Conservation (phyloP, 192 early-diverging fungal genomes). For the Podochytrium sp. region DNA sequence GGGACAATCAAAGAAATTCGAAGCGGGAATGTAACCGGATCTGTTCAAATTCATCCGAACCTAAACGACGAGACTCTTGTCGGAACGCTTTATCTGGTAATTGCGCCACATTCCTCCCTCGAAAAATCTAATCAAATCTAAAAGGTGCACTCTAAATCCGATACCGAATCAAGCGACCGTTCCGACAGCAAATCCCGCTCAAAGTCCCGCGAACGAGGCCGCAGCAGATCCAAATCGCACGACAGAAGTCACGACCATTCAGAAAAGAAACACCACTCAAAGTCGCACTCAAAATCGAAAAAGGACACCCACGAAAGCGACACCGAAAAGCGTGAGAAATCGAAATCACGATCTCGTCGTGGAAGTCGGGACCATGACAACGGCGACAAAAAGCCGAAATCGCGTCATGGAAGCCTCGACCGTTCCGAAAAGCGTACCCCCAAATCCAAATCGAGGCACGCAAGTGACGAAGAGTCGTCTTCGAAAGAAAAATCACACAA, state of each 20-base stretch:
- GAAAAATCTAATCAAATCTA: not conserved
- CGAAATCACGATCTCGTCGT: not conserved
- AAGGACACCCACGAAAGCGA: not conserved
- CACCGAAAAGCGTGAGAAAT: not conserved
- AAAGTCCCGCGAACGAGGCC: no score
- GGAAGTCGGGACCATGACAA: constrained; percentile 1
- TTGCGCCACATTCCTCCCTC: not conserved
- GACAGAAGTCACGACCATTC: not conserved
- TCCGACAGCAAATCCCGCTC: no score
- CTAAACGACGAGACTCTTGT: not conserved
- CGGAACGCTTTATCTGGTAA: constrained; percentile 28
- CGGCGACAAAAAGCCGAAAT: not conserved
- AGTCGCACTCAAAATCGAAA: not conserved
- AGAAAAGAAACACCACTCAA: not conserved
- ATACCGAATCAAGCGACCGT: not conserved
- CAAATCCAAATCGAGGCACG: not conserved
- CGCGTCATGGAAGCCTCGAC: no score
- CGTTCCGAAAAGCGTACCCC: no score
- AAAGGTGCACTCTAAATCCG: constrained; percentile 5
- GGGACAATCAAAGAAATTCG: constrained; percentile 20
- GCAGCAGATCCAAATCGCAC: not conserved
- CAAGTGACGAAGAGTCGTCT: not conserved
- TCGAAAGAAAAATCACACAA: no score
- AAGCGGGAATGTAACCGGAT: constrained; percentile 5
- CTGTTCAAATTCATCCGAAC: constrained; percentile 28